Evolutionary conservation across 2,329 filamentous ascomycete species (phyloP).

Genomic region (Dactylonectria macrodidyma): DNA sequence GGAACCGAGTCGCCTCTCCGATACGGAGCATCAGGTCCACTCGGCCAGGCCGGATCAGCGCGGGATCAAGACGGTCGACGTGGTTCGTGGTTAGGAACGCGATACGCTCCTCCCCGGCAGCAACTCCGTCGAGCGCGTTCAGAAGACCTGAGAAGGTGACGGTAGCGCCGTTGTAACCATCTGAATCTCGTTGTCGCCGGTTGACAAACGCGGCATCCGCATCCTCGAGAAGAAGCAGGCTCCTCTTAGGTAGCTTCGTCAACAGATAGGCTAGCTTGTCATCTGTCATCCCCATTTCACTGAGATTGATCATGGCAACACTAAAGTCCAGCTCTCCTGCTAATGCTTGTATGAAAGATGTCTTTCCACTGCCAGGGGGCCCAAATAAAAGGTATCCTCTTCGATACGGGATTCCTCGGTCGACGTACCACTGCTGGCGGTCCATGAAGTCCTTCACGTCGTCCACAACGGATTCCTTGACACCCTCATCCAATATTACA

Average conservation of each 20-base stretch:
- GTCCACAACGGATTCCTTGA: slow-evolving; percentile 84
- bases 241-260: slow-evolving; percentile 86
- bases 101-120: slow-evolving; percentile 93
- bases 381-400: slow-evolving; percentile 91
- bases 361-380: slow-evolving; percentile 93
- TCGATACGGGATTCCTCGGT: slow-evolving; percentile 94
- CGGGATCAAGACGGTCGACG: slow-evolving; percentile 89
- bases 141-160: slow-evolving; percentile 95
- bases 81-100: slow-evolving; percentile 97
- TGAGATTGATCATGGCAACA: slow-evolving; percentile 93
- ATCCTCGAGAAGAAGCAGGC: slow-evolving; percentile 88
- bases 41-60: slow-evolving; percentile 89
- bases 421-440: slow-evolving; percentile 89
- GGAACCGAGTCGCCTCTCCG: slow-evolving; percentile 87
- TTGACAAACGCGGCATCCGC: slow-evolving; percentile 93
- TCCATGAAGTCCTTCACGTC: slow-evolving; percentile 88
- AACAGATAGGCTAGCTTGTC: slow-evolving; percentile 89
- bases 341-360: slow-evolving; percentile 94
- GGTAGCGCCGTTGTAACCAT: slow-evolving; percentile 89
- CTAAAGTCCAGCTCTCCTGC: slow-evolving; percentile 94
- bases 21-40: slow-evolving; percentile 95
- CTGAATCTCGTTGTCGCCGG: slow-evolving; percentile 80
- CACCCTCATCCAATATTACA: slow-evolving; percentile 86
- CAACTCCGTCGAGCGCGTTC: slow-evolving; percentile 90
- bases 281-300: slow-evolving; percentile 90